phyloP scores from a whole-genome alignment of 2,329 filamentous ascomycete species.

The Fusarium sterilihyphosum region DNA sequence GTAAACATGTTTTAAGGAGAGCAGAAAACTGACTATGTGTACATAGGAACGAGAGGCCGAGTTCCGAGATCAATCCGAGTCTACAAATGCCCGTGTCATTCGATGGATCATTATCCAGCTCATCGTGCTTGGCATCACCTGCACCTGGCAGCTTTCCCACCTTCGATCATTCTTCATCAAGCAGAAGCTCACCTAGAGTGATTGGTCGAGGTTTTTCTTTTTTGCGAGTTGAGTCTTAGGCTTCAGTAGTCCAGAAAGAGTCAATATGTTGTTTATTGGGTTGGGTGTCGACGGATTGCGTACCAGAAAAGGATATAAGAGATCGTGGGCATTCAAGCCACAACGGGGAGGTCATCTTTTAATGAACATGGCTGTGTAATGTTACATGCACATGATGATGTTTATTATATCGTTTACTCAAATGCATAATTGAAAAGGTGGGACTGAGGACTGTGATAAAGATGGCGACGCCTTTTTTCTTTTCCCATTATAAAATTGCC shows the following conservation, averaged over 20 bases:
- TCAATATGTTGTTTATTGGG: conserved; percentile 2
- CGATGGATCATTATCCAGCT: conserved; percentile 95
- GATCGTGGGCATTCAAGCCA: conserved; percentile 21
- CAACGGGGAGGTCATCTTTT: background rate
- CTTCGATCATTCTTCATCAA: conserved; percentile 99
- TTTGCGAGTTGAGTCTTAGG: conserved; percentile 10
- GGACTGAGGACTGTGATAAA: conserved; percentile 14
- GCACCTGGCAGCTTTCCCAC: conserved; percentile 97
- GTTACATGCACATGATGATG: conserved; percentile 38
- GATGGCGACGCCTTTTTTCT: conserved; percentile 44
- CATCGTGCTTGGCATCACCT: conserved; percentile 83
- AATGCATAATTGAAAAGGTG: conserved; percentile 8
- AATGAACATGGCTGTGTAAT: conserved; percentile 33
- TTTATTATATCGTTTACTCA: conserved; percentile 17
- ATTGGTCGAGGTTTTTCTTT: background rate
- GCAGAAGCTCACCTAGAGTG: conserved; percentile 90
- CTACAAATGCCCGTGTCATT: conserved; percentile 89
- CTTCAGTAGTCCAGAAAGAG: background rate
- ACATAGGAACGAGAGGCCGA: conserved; percentile 92
- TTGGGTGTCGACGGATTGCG: conserved; percentile 20
- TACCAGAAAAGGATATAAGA: conserved; percentile 13
- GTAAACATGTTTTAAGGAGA: background rate
- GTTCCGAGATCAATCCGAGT: conserved; percentile 97
- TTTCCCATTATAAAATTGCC: conserved; percentile 50
- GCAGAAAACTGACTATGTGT: conserved; percentile 11